Base-by-base conservation (phyloP, 108 stramenopile genomes). In the Skeletonema grethae region DNA sequence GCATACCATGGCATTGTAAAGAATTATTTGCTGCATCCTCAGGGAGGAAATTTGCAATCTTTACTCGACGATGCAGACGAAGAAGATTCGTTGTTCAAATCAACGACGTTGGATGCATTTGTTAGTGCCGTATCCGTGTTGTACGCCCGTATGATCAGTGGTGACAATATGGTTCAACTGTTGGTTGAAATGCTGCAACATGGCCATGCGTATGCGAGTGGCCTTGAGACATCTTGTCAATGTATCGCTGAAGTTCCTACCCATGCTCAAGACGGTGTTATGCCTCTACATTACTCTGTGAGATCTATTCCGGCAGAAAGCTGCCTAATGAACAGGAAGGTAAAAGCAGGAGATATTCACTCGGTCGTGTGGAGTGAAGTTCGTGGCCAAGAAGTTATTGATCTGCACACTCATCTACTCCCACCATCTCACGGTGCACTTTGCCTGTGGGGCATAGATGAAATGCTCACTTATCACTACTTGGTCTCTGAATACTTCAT, bases 401-500 rank as follows among this genome's bases (percentile, higher is more conserved):
- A 97, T 77, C 53, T 97, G 68, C 97, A 97, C 62, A 97, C 97
- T 3, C 97, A 97, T 75, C 77, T 97, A 8, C 82, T 97, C 8
- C 97, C 97, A 18, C 90, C 93, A 15, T 71, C 84, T 31, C 95
- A 95, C 67, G 95, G 93, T 0, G 64, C 80, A 15, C 68, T 95
- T n/a, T 91, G 89, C 72, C 76, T 90, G 11, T 94, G 88, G 88
- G 95, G 94, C 16, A 91, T 97, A 38, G 94, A 97, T 72, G 95
- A 93, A 61, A 74, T 97, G 4, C 78, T 97, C 50, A 96, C 93
- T 11, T 97, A 97, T 79, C 97, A 97, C 71, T 97, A 97, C 66
- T 79, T 97, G 15, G 93, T 96, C 4, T 86, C 93, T 1, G 96
- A 96, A 72, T 95, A 86, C 62, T 95, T 95, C 67, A 87, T 94